A percentile compares a stretch with the other conserved stretches of the same genome.
Conservation (phyloP, 2,329 filamentous ascomycete species). For the Cladophialophora exuberans region DNA sequence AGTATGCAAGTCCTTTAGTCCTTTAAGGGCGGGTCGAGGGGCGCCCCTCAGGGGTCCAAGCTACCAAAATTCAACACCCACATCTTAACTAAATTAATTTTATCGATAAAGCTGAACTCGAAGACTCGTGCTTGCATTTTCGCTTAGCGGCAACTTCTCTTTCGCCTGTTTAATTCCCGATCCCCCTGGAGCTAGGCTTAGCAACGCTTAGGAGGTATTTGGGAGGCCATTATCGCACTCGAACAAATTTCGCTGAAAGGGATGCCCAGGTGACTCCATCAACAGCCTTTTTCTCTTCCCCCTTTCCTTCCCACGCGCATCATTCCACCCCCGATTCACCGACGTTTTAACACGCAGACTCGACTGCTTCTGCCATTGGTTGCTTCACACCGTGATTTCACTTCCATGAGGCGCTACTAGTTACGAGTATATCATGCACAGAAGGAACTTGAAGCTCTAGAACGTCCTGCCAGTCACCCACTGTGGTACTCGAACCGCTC, state of each 20-base stretch:
- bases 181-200: not conserved
- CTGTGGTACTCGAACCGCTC: too few relatives aligned
- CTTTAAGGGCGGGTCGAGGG: not conserved
- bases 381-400: not conserved
- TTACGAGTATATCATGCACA: too few relatives aligned
- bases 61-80: not conserved
- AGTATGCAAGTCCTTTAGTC: slow-evolving; percentile 1
- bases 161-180: too few relatives aligned
- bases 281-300: too few relatives aligned
- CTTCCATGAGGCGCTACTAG: not conserved
- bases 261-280: too few relatives aligned
- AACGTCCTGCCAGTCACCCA: too few relatives aligned
- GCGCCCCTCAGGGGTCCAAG: not conserved
- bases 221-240: too few relatives aligned
- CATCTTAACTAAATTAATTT: slow-evolving; percentile 1
- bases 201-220: too few relatives aligned
- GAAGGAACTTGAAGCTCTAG: too few relatives aligned
- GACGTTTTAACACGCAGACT: not conserved
- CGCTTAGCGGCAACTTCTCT: not conserved
- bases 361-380: not conserved
- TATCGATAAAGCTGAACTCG: not conserved
- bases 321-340: too few relatives aligned
- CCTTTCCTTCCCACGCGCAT: slow-evolving; percentile 3
- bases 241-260: not conserved
- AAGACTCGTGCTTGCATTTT: too few relatives aligned